A percentile compares a stretch with the other conserved stretches of the same genome.
These are phyloP conservation scores for Helenozyma baotianmanensis DNA, from an alignment of 805 yeast species.

Conservation along the genomic window DNA sequence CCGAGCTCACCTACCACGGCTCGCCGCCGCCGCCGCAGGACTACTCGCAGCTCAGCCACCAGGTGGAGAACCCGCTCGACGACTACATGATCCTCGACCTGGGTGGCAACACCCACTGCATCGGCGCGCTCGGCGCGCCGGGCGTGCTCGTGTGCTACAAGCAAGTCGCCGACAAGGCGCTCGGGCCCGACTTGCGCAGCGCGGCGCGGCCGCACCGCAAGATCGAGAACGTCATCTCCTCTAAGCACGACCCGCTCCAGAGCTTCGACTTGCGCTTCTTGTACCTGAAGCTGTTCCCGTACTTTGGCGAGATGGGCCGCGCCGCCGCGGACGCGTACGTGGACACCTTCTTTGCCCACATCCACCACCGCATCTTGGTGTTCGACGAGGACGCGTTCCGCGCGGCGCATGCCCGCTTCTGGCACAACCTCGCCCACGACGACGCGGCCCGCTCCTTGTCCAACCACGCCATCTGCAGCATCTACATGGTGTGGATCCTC, in stretches of 20 bases:
- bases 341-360: conserved; percentile 35
- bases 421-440: background rate
- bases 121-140: conserved; percentile 11
- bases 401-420: conserved; percentile 1
- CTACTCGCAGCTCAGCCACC: no score
- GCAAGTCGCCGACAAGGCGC: background rate
- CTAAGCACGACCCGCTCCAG: conserved; percentile 2
- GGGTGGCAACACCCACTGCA: conserved; percentile 44
- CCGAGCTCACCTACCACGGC: no score
- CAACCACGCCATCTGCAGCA: conserved; percentile 31
- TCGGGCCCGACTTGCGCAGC: no score
- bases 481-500: conserved; percentile 44
- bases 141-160: background rate
- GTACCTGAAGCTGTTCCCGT: conserved; percentile 28
- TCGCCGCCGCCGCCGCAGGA: no score
- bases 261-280: background rate
- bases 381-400: conserved; percentile 16
- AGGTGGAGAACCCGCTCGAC: no score
- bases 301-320: conserved; percentile 26
- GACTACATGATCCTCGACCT: conserved; percentile 37
- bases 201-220: no score
- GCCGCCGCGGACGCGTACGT: conserved; percentile 34
- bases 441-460: background rate
- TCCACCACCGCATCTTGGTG: conserved; percentile 42
- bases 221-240: conserved; percentile 1